Evolutionary conservation across 2,329 filamentous ascomycete genomes (phyloP).

Genomic region (Cordyceps farinosa): DNA sequence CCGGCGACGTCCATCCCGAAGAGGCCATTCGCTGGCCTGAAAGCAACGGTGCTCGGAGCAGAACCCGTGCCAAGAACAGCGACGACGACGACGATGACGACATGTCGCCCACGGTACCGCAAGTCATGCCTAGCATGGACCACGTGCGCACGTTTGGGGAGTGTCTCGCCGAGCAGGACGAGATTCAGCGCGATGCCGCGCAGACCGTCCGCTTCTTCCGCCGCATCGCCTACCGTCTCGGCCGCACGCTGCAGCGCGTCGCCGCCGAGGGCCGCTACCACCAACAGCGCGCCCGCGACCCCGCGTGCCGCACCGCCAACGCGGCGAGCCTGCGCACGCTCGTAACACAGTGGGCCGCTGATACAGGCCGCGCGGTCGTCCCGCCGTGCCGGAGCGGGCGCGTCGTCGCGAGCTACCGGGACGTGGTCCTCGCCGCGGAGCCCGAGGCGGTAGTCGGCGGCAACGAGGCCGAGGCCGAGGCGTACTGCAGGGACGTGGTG

Average conservation of each 20-base stretch:
- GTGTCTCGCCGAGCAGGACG: neutral
- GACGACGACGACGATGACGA: neutral
- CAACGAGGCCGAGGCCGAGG: slow-evolving; percentile 16
- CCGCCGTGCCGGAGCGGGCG: slow-evolving; percentile 18
- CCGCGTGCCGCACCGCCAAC: slow-evolving; percentile 17
- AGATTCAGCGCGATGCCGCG: slow-evolving; percentile 2
- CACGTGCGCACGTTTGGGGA: slow-evolving; percentile 5
- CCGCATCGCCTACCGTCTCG: slow-evolving; percentile 38
- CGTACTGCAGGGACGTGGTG: slow-evolving; percentile 27
- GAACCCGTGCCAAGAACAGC: neutral
- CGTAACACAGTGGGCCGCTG: slow-evolving; percentile 20
- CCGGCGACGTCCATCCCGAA: slow-evolving; percentile 23
- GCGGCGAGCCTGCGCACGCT: slow-evolving; percentile 20
- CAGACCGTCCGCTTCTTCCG: slow-evolving; percentile 23
- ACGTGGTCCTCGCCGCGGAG: slow-evolving; percentile 33
- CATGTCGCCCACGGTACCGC: slow-evolving; percentile 8
- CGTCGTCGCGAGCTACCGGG: slow-evolving; percentile 22
- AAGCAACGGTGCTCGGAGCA: neutral
- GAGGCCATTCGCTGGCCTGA: slow-evolving; percentile 23
- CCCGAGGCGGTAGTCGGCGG: slow-evolving; percentile 22
- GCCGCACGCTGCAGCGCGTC: slow-evolving; percentile 29
- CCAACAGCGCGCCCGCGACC: slow-evolving; percentile 17
- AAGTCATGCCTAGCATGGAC: slow-evolving; percentile 21
- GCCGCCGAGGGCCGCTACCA: slow-evolving; percentile 14
- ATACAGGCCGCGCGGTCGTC: slow-evolving; percentile 10